phyloP scores from a whole-genome alignment of 345 rosid species.

The Luvunga scandens region DNA sequence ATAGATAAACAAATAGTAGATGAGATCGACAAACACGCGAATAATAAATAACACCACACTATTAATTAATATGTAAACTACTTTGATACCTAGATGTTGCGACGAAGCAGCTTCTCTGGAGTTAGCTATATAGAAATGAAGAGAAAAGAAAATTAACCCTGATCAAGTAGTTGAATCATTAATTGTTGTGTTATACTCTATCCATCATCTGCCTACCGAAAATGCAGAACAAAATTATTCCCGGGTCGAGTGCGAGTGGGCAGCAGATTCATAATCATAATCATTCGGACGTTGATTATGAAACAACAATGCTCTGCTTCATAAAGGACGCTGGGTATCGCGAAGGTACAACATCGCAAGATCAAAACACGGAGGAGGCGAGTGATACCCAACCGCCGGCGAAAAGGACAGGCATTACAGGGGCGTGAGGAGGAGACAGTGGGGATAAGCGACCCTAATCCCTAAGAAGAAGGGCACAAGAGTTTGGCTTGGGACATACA shows the following conservation, averaged over 20 bases:
- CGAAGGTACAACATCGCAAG: too few relatives aligned
- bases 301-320: neutral
- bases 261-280: neutral
- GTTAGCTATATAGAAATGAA: neutral
- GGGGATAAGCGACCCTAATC: slow-evolving; percentile 73
- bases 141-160: neutral
- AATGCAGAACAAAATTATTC: neutral
- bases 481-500: slow-evolving; percentile 73
- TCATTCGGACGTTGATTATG: neutral
- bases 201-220: too few relatives aligned
- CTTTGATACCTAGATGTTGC: neutral
- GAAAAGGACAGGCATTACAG: slow-evolving; percentile 2
- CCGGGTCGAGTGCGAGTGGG: neutral
- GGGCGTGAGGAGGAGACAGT: slow-evolving; percentile 53
- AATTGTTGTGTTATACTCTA: too few relatives aligned
- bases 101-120: neutral
- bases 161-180: neutral
- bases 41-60: too few relatives aligned
- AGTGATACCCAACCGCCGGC: neutral
- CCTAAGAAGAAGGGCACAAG: slow-evolving; percentile 64
- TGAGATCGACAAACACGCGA: neutral
- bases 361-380: neutral
- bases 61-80: too few relatives aligned
- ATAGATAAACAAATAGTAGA: neutral
- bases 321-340: too few relatives aligned